These are phyloP conservation scores for Sporothrix humicola DNA, from an alignment of 2,329 filamentous ascomycete genomes.

Conservation along the genomic window DNA sequence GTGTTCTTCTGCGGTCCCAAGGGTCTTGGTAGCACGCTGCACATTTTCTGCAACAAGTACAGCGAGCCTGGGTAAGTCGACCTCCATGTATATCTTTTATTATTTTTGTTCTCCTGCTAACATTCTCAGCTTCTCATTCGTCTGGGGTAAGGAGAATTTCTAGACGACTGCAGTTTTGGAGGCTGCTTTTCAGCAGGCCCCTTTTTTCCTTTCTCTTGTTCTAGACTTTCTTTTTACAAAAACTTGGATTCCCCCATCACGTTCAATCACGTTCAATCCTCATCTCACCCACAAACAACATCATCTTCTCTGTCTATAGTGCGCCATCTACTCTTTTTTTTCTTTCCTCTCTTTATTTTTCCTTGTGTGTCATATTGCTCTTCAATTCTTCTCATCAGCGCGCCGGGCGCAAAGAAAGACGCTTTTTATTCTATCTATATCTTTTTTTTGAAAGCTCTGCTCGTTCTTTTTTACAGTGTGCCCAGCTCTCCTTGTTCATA, in stretches of 20 bases:
- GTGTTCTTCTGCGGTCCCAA: constrained; percentile 90
- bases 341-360: constrained; percentile 22
- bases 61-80: constrained; percentile 74
- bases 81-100: not conserved
- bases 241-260: constrained; percentile 33
- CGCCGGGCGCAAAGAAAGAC: constrained; percentile 36
- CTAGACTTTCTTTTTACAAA: constrained; percentile 33
- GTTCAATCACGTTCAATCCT: constrained; percentile 18
- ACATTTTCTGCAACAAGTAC: constrained; percentile 88
- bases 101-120: not conserved
- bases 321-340: constrained; percentile 22
- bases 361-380: no score
- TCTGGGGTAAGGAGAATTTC: constrained; percentile 74
- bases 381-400: constrained; percentile 30
- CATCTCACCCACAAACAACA: constrained; percentile 7
- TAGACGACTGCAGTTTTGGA: constrained; percentile 45
- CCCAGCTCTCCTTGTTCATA: constrained; percentile 15
- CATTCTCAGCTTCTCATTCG: constrained; percentile 62
- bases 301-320: constrained; percentile 30
- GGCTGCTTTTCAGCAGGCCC: not conserved
- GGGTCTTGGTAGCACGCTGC: constrained; percentile 74
- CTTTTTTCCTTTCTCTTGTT: constrained; percentile 22
- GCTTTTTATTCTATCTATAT: not conserved
- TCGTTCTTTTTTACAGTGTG: constrained; percentile 24
- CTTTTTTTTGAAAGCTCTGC: not conserved